A percentile compares a stretch with the other conserved stretches of the same genome.
These are phyloP conservation scores for Microstegium vimineum DNA, from an alignment of 176 grass and related monocot species.

Conservation along the genomic window DNA sequence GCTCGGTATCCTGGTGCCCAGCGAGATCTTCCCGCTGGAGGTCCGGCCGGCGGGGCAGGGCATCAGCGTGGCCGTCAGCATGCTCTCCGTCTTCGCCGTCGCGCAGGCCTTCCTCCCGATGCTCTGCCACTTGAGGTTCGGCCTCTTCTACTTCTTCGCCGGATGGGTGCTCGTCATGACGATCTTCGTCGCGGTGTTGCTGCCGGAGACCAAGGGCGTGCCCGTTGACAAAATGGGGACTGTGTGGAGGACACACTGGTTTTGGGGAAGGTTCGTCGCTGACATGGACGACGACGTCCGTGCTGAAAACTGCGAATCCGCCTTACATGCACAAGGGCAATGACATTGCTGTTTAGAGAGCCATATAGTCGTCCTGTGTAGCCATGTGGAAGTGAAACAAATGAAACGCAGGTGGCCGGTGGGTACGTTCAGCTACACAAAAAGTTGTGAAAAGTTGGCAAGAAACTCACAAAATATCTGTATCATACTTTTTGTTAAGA, in stretches of 20 bases:
- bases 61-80: conserved; percentile 53
- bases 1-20: conserved; percentile 32
- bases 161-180: conserved; percentile 42
- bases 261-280: not conserved
- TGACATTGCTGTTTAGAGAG: not conserved
- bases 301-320: not conserved
- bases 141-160: conserved; percentile 67
- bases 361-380: not conserved
- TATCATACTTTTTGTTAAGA: too few species aligned
- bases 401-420: too few species aligned
- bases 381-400: too few species aligned
- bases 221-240: not conserved
- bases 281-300: not conserved
- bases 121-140: conserved; percentile 58
- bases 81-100: conserved; percentile 61
- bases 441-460: too few species aligned
- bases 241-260: conserved; percentile 20
- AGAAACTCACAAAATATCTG: too few species aligned
- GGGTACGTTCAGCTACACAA: too few species aligned
- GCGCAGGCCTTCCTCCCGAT: conserved; percentile 50
- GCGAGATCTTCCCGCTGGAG: conserved; percentile 69
- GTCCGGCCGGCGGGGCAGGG: conserved; percentile 60
- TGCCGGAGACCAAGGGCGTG: conserved; percentile 13
- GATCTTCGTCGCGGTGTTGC: not conserved
- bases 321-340: not conserved